Evolutionary conservation across 768 basidiomycete genomes (phyloP), one percentile per base, ranked within the genome.

Genomic region (Lactifluus subvellereus): DNA sequence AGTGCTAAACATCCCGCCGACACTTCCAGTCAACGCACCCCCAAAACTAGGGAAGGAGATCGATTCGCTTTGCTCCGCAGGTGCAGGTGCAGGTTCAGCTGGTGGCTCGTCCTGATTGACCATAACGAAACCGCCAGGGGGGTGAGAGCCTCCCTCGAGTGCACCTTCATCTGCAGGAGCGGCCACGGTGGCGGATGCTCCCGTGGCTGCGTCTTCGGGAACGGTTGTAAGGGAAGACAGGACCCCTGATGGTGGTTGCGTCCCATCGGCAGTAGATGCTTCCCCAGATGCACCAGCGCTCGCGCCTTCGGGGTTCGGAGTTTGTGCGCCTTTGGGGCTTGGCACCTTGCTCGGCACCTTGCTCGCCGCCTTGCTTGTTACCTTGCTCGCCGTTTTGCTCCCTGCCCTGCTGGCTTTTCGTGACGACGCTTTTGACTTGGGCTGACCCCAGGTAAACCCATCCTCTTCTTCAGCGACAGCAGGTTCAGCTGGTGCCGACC

Each of bases 301-400:
- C 32, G 30, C 30, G 30, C 42, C 18, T 32, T 48, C 55, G 9
- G 48, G 6, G 42, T 53, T 59, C 35, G 67, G 67, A 5, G 65
- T 67, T 48, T 59, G 20, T 14, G 61, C 3, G 13, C 67, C 67
- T 32, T 52, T 66, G 6, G 65, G 65, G 14, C 56, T 59, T 16
- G 22, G 32, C 16, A 30, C 59, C 47, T 67, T 67, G 54, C 66
- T 67, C 0, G 20, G 45, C 14, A 20, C 54, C 57, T 67, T 67
- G 57, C 67, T 68, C 0, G 54, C 38, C 20, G 32, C 51, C 47
- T 67, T 67, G 60, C 66, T 67, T 1, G 50, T 47, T 5, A 40
- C 57, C 38, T 61, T 68, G 52, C 67, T 68, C 9, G 54, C 22
- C 1, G 38, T 4, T 40, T 40, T 40, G 13, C 42, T 43, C 18